These are phyloP conservation scores for Kregervanrija delftensis DNA, from an alignment of 805 yeast species.

Conservation along the genomic window DNA sequence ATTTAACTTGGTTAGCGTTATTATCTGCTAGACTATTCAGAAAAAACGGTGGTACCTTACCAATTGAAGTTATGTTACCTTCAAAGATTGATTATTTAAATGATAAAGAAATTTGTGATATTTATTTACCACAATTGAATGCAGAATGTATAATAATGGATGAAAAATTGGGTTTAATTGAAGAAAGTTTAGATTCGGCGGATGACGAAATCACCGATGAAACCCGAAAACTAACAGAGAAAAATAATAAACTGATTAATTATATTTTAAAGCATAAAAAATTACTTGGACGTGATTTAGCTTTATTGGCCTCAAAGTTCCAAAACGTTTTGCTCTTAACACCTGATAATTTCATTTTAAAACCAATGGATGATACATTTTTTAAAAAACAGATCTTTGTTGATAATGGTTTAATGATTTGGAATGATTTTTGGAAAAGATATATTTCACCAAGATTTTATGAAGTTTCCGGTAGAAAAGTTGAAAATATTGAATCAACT, in stretches of 20 bases:
- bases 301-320: slow-evolving; percentile 37
- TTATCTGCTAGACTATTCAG: slow-evolving; percentile 44
- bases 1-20: slow-evolving; percentile 51
- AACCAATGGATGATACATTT: slow-evolving; percentile 30
- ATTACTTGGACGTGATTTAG: slow-evolving; percentile 33
- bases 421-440: slow-evolving; percentile 85
- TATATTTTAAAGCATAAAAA: slow-evolving; percentile 33
- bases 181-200: no score
- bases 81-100: slow-evolving; percentile 31
- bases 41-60: slow-evolving; percentile 39
- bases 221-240: slow-evolving; percentile 9
- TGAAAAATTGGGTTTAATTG: slow-evolving; percentile 37
- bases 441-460: slow-evolving; percentile 67
- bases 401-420: slow-evolving; percentile 49
- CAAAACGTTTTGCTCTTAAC: slow-evolving; percentile 41
- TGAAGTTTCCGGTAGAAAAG: slow-evolving; percentile 45
- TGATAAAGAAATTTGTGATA: slow-evolving; percentile 41
- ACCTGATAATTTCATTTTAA: slow-evolving; percentile 38
- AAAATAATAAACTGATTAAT: slow-evolving; percentile 25
- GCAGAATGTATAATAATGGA: slow-evolving; percentile 55
- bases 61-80: slow-evolving; percentile 41
- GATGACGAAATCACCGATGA: no score
- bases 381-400: slow-evolving; percentile 41
- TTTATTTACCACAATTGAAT: slow-evolving; percentile 36
- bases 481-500: slow-evolving; percentile 29